Evolutionary conservation across 2,329 filamentous ascomycete genomes (phyloP).

Genomic region (Rasamsonia emersonii): DNA sequence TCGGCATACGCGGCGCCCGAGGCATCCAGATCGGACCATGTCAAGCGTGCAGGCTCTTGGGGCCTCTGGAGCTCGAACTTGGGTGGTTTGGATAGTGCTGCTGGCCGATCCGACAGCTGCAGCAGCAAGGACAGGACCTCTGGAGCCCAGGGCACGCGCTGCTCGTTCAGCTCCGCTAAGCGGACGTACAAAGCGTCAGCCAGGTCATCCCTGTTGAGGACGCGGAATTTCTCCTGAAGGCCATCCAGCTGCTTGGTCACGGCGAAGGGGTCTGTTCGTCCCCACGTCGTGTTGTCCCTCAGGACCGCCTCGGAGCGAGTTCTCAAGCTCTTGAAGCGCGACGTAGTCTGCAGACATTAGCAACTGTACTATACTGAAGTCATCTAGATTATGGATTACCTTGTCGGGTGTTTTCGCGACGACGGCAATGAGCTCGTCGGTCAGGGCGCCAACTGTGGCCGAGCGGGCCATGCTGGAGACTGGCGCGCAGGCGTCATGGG

Average conservation of each 20-base stretch:
- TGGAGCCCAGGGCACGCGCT: constrained; percentile 59
- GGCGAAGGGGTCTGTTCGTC: constrained; percentile 65
- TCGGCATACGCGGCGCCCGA: constrained; percentile 61
- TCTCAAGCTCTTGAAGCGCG: constrained; percentile 21
- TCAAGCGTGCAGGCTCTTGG: constrained; percentile 34
- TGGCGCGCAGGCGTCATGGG: constrained; percentile 1
- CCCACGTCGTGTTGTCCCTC: constrained; percentile 42
- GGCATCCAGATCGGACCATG: constrained; percentile 69
- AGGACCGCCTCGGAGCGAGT: constrained; percentile 24
- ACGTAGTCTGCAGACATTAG: constrained; percentile 18
- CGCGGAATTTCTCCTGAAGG: constrained; percentile 76
- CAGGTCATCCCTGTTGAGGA: constrained; percentile 70
- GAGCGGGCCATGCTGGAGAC: constrained; percentile 58
- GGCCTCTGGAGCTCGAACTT: constrained; percentile 13
- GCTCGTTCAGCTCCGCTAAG: constrained; percentile 49
- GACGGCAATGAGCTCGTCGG: constrained; percentile 61
- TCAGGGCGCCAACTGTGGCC: constrained; percentile 54
- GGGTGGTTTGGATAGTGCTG: constrained; percentile 57
- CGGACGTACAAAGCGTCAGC: constrained; percentile 59
- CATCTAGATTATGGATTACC: constrained; percentile 32
- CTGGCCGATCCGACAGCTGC: constrained; percentile 71
- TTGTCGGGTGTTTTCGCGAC: constrained; percentile 49
- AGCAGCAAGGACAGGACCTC: constrained; percentile 73
- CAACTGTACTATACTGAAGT: not conserved
- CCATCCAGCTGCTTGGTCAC: constrained; percentile 58